phyloP scores from a whole-genome alignment of 257 asterid species.

The Forsythia suspensa region DNA sequence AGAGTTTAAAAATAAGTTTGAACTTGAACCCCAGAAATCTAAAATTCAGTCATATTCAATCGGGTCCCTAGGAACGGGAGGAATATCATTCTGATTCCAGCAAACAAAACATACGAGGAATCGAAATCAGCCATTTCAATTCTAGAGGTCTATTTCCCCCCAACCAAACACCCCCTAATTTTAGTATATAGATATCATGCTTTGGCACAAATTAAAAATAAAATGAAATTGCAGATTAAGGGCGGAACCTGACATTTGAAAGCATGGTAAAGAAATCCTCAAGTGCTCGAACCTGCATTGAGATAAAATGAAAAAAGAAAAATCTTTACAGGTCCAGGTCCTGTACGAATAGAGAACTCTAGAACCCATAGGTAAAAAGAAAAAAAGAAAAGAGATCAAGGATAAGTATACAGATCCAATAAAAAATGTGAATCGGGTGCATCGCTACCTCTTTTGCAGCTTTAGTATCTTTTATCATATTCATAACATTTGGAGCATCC shows the following conservation, averaged over 20 bases:
- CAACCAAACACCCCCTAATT: not conserved
- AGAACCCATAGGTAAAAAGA: not conserved
- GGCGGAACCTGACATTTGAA: conserved; percentile 80
- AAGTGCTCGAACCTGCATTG: conserved; percentile 80
- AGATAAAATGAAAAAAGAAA: conserved; percentile 10
- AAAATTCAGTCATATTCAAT: too few species aligned
- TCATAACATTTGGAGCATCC: conserved; percentile 92
- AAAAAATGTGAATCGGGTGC: conserved; percentile 16
- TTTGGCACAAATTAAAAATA: conserved; percentile 2
- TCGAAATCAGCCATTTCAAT: not conserved
- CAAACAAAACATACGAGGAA: not conserved
- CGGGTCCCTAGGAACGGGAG: not conserved
- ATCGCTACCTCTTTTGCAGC: conserved; percentile 86
- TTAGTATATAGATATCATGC: not conserved
- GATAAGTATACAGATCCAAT: conserved; percentile 15
- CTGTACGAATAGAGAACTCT: not conserved
- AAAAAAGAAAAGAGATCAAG: not conserved
- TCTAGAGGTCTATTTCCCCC: not conserved
- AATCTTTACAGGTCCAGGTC: not conserved
- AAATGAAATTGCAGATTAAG: conserved; percentile 27
- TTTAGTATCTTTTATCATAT: conserved; percentile 95
- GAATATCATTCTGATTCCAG: not conserved
- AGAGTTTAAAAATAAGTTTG: not conserved
- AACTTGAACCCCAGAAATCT: not conserved
- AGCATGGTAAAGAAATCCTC: conserved; percentile 91